phyloP scores from a whole-genome alignment of 306 rosid species.

The Hippophae rhamnoides region DNA sequence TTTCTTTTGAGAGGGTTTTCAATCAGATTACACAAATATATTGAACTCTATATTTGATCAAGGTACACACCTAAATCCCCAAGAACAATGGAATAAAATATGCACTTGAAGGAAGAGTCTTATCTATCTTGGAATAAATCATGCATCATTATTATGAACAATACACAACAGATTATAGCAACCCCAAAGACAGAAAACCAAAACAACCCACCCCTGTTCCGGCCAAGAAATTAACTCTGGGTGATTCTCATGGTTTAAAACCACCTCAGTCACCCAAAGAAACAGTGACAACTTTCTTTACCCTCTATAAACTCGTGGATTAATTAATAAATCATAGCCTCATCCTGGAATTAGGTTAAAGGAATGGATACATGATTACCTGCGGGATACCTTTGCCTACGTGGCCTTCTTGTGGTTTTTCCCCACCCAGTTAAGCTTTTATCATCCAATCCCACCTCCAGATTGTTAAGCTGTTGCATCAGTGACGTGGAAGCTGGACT shows the following conservation, averaged over 20 bases:
- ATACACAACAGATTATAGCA: conserved; percentile 25
- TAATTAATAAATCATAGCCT: conserved; percentile 40
- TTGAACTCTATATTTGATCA: too few species aligned
- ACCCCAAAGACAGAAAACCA: conserved; percentile 52
- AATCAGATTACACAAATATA: too few species aligned
- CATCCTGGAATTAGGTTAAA: conserved; percentile 43
- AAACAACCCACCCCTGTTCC: conserved; percentile 43
- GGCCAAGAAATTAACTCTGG: conserved; percentile 62
- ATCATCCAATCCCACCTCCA: conserved; percentile 75
- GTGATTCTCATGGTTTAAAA: conserved; percentile 34
- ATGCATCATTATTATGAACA: conserved; percentile 72
- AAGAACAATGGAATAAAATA: conserved; percentile 7
- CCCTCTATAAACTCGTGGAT: conserved; percentile 41
- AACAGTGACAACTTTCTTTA: conserved; percentile 35
- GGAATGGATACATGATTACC: conserved; percentile 53
- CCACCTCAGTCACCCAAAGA: conserved; percentile 34
- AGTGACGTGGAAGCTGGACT: conserved; percentile 39
- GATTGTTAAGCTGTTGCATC: conserved; percentile 50
- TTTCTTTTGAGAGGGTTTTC: too few species aligned
- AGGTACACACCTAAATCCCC: too few species aligned
- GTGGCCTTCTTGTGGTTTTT: conserved; percentile 91
- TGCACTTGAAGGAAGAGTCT: neutral
- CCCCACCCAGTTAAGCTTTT: conserved; percentile 97
- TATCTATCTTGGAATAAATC: conserved; percentile 60
- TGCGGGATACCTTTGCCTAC: conserved; percentile 81